Evolutionary conservation across 2,329 filamentous ascomycete species (phyloP).

Genomic region (Pseudogymnoascus sp.): DNA sequence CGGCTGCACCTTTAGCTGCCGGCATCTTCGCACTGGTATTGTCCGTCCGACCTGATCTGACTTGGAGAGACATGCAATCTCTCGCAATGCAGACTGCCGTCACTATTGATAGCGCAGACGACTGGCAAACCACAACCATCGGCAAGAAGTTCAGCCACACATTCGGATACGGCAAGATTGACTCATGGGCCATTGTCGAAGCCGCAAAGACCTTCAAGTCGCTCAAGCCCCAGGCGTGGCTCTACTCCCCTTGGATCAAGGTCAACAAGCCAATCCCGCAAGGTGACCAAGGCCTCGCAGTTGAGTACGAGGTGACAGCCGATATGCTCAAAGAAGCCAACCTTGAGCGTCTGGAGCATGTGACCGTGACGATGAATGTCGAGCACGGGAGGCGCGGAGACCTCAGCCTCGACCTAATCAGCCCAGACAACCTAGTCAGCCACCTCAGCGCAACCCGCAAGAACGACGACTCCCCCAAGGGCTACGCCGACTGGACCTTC

Average conservation of each 20-base stretch:
- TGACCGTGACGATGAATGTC: slow-evolving; percentile 96
- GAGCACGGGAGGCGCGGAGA: slow-evolving; percentile 82
- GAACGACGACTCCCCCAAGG: slow-evolving; percentile 54
- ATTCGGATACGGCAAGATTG: slow-evolving; percentile 92
- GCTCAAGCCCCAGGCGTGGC: slow-evolving; percentile 95
- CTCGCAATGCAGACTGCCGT: slow-evolving; percentile 77
- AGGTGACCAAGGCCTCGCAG: slow-evolving; percentile 68
- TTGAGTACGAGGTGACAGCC: slow-evolving; percentile 71
- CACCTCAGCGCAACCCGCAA: slow-evolving; percentile 71
- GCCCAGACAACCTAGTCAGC: slow-evolving; percentile 71
- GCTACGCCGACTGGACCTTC: slow-evolving; percentile 95
- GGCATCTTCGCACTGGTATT: slow-evolving; percentile 87
- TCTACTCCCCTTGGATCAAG: slow-evolving; percentile 85
- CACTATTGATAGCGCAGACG: slow-evolving; percentile 64
- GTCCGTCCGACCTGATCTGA: slow-evolving; percentile 73
- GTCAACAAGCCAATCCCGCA: slow-evolving; percentile 81
- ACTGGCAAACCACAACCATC: slow-evolving; percentile 74
- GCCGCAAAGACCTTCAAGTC: slow-evolving; percentile 74
- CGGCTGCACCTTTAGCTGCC: slow-evolving; percentile 84
- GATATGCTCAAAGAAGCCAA: slow-evolving; percentile 78
- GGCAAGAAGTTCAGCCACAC: slow-evolving; percentile 88
- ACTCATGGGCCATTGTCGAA: slow-evolving; percentile 77
- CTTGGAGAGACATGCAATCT: slow-evolving; percentile 93
- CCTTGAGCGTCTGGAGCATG: slow-evolving; percentile 79
- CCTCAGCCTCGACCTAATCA: slow-evolving; percentile 82